phyloP scores from a whole-genome alignment of 176 grass and related monocot genomes.

The Miscanthus lutarioriparius region DNA sequence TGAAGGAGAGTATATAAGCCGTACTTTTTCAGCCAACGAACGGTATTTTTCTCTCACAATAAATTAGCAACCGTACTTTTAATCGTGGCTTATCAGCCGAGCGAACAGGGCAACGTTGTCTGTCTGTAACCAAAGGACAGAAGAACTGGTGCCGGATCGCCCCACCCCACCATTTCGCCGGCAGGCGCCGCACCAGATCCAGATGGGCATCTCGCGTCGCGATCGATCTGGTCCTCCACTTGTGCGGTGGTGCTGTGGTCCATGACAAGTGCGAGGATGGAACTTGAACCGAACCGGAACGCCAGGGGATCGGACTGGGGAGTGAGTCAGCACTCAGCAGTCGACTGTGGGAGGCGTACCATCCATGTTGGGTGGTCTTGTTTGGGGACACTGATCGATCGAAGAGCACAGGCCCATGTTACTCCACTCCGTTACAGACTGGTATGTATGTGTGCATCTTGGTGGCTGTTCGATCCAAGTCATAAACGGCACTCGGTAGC shows the following conservation, averaged over 20 bases:
- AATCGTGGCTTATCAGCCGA: no score
- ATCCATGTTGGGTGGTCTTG: neutral
- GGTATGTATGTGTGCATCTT: neutral
- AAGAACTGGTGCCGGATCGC: constrained; percentile 20
- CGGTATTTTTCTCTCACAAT: no score
- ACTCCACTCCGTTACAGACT: constrained; percentile 5
- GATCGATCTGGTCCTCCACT: constrained; percentile 37
- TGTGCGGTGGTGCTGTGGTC: constrained; percentile 29
- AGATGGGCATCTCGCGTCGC: constrained; percentile 30
- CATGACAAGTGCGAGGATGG: neutral
- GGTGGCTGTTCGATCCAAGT: neutral
- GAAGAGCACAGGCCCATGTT: constrained; percentile 10
- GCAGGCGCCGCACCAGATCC: constrained; percentile 12
- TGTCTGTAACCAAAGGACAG: neutral
- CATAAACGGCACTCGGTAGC: neutral
- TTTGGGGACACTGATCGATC: neutral
- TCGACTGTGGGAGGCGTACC: neutral
- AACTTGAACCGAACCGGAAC: neutral
- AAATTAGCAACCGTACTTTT: no score
- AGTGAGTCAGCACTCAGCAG: neutral
- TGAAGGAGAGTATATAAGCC: constrained; percentile 3
- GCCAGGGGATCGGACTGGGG: neutral
- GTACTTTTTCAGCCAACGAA: no score
- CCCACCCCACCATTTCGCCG: neutral
- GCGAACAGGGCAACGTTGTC: no score